phyloP scores from a whole-genome alignment of 2,329 filamentous ascomycete species.

The Beauveria bassiana region DNA sequence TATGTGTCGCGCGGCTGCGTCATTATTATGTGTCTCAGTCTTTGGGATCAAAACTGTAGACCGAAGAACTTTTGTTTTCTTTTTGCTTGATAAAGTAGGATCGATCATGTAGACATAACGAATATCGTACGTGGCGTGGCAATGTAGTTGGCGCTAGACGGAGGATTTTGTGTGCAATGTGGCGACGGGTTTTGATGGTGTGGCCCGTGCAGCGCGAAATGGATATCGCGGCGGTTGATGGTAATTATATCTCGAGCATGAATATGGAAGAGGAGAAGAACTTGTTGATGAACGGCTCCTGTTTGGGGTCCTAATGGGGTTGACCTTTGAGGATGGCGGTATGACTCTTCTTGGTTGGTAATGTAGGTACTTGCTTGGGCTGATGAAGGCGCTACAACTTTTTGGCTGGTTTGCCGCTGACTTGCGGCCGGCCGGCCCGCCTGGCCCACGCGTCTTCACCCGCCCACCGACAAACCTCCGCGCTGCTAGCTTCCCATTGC shows the following conservation, averaged over 20 bases:
- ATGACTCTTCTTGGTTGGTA: background rate
- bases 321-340: background rate
- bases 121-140: background rate
- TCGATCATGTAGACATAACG: background rate
- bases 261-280: background rate
- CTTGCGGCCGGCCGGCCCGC: too few species aligned
- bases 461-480: background rate
- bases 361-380: background rate
- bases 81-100: background rate
- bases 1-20: background rate
- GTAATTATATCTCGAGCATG: background rate
- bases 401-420: background rate
- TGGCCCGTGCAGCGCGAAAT: background rate
- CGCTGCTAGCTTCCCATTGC: background rate
- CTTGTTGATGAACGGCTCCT: background rate
- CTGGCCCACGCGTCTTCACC: too few species aligned
- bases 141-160: background rate
- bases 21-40: slow-evolving; percentile 1
- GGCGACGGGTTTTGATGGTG: background rate
- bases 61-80: background rate
- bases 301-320: background rate
- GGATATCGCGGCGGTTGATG: background rate
- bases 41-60: too few species aligned
- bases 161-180: background rate
- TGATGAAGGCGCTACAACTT: background rate